Evolutionary conservation across 2,329 filamentous ascomycete species (phyloP), one percentile per base, ranked within the genome.

Genomic region (Nectriaceae sp.): DNA sequence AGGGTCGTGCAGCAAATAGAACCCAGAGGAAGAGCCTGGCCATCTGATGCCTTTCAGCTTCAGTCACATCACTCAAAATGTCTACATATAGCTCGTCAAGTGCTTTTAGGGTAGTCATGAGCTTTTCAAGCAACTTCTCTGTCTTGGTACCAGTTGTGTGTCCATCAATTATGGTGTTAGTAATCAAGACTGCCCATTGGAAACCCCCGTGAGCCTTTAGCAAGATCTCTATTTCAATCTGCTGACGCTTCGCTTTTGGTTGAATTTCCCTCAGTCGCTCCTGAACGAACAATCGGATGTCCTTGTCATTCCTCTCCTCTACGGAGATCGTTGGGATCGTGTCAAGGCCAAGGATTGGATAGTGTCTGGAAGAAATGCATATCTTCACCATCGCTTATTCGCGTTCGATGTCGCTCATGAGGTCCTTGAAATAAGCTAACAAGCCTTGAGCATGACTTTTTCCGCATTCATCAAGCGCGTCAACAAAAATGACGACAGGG

Each of bases 381-480:
- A 46, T 46, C 26, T 36, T 46, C 2, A 35, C 44, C 15, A 11
- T 10, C 10, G 21, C 38, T 16, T 24, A 18, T 19, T 41, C 10
- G 4, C 37, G n/a, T 22, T 46, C 24, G n/a, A 41, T n/a, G 10
- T 21, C 26, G 11, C 22, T 19, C 24, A 46, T 46, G 15, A 46
- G 36, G 16, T 35, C n/a, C 16, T 46, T 35, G 19, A 46, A 46
- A 16, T 36, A 41, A 4, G 2, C 18, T 21, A 46, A 36, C n/a
- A 46, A 36, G 24, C 3, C 6, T 35, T 18, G 29, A 8, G 44
- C 37, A 21, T 46, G 22, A 19, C 21, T 13, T 35, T 36, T 21
- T 35, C 37, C 44, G n/a, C 44, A 46, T 21, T 46, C 44, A 29
- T 46, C 44, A 22, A 46, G 44, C 13, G 44, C 44, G 26, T 46